These are phyloP conservation scores for Boletus sp. DNA, from an alignment of 768 basidiomycete genomes.

Conservation along the genomic window DNA sequence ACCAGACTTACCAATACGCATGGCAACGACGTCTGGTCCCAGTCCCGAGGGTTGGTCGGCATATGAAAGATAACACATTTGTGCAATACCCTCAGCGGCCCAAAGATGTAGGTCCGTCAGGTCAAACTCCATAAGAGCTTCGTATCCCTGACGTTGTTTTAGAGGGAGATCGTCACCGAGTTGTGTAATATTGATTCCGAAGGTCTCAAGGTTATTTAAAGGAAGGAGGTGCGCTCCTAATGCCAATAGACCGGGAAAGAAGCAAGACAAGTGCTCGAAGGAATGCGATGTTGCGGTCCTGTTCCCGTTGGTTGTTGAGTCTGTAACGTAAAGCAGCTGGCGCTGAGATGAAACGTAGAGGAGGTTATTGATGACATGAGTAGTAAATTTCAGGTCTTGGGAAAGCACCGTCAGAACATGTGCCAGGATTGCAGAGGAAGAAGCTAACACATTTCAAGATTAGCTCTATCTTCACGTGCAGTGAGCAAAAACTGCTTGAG, in stretches of 20 bases:
- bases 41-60: conserved; percentile 68
- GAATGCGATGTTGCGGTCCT: conserved; percentile 40
- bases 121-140: conserved; percentile 43
- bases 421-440: not conserved
- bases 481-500: conserved; percentile 72
- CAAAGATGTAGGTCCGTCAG: conserved; percentile 67
- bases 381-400: conserved; percentile 59
- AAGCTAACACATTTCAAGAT: conserved; percentile 63
- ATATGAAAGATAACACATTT: conserved; percentile 68
- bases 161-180: conserved; percentile 31
- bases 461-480: conserved; percentile 54
- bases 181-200: conserved; percentile 44
- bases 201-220: conserved; percentile 45
- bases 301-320: conserved; percentile 34
- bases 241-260: conserved; percentile 72
- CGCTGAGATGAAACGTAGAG: conserved; percentile 66
- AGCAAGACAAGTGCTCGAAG: conserved; percentile 76
- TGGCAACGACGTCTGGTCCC: conserved; percentile 56
- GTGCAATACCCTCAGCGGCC: conserved; percentile 72
- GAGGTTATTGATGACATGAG: conserved; percentile 58
- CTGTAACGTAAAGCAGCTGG: conserved; percentile 66
- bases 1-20: conserved; percentile 26
- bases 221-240: conserved; percentile 64
- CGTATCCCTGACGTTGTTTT: conserved; percentile 29
- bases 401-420: conserved; percentile 2